A percentile compares a stretch with the other conserved stretches of the same genome.
phyloP scores from a whole-genome alignment of 1,139 yeast species.

The Geotrichum australiense region DNA sequence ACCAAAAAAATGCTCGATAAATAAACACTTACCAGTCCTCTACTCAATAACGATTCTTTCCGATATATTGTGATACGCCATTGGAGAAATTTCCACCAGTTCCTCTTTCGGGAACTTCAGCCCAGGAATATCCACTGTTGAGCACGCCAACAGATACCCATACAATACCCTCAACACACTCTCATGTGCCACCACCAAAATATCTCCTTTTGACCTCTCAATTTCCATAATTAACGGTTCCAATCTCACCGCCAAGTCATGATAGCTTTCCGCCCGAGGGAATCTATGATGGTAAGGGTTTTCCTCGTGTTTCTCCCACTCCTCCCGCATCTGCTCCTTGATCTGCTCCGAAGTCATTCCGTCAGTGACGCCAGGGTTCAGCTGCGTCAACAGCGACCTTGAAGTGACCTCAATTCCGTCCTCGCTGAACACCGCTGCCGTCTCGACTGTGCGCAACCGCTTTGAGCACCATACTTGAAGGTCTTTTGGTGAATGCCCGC shows the following conservation, averaged over 20 bases:
- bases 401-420: not conserved
- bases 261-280: slow-evolving; percentile 90
- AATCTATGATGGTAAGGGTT: slow-evolving; percentile 93
- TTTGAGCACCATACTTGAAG: slow-evolving; percentile 89
- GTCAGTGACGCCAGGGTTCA: slow-evolving; percentile 84
- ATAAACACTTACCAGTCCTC: too few relatives aligned
- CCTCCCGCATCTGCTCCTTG: slow-evolving; percentile 54
- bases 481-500: slow-evolving; percentile 16
- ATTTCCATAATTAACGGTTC: slow-evolving; percentile 90
- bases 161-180: slow-evolving; percentile 80
- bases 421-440: slow-evolving; percentile 57
- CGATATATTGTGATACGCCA: slow-evolving; percentile 77
- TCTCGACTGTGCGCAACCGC: slow-evolving; percentile 71
- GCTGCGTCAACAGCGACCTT: slow-evolving; percentile 75
- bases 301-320: slow-evolving; percentile 52
- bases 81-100: slow-evolving; percentile 77
- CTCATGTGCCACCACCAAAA: slow-evolving; percentile 88
- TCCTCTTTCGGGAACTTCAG: slow-evolving; percentile 73
- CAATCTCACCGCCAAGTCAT: slow-evolving; percentile 87
- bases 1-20: too few relatives aligned
- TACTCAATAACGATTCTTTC: slow-evolving; percentile 40
- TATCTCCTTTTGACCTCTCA: slow-evolving; percentile 85
- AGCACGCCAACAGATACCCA: slow-evolving; percentile 90
- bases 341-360: slow-evolving; percentile 58
- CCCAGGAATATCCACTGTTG: slow-evolving; percentile 77